These are phyloP conservation scores for Macrophomina phaseolina DNA, from an alignment of 2,329 filamentous ascomycete genomes.

Conservation along the genomic window DNA sequence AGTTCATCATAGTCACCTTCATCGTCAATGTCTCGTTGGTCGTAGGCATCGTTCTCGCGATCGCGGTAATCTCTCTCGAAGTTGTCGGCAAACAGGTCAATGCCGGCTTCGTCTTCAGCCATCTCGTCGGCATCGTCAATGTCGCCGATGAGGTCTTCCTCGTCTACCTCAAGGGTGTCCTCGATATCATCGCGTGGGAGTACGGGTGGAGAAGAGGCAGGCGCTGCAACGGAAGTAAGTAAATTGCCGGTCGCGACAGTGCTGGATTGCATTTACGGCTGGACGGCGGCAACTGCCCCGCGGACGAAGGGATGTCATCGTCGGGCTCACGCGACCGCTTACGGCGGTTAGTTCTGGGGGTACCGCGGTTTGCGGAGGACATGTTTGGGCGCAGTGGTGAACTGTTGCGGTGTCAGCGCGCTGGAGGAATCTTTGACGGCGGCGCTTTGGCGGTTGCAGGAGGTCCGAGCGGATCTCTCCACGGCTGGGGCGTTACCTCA, in stretches of 20 bases:
- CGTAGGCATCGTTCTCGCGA: conserved; percentile 65
- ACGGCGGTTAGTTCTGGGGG: conserved; percentile 57
- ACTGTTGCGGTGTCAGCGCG: conserved; percentile 53
- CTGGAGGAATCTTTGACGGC: conserved; percentile 20
- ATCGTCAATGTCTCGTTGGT: conserved; percentile 75
- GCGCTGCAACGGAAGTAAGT: conserved; percentile 46
- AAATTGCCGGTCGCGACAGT: neutral
- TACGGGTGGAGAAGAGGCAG: conserved; percentile 66
- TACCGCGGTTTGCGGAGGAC: conserved; percentile 81
- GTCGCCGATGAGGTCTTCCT: conserved; percentile 68
- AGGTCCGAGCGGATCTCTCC: conserved; percentile 18
- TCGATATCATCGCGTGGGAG: conserved; percentile 74
- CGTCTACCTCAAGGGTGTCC: conserved; percentile 56
- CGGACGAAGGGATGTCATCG: conserved; percentile 61
- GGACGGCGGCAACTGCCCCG: conserved; percentile 63
- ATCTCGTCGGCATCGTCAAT: conserved; percentile 72
- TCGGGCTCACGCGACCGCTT: conserved; percentile 71
- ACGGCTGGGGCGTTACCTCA: conserved; percentile 18
- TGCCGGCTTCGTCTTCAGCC: conserved; percentile 72
- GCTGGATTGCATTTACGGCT: conserved; percentile 59
- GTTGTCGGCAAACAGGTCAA: conserved; percentile 73
- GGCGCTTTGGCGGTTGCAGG: conserved; percentile 7
- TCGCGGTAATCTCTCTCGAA: conserved; percentile 67
- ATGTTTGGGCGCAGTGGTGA: conserved; percentile 82
- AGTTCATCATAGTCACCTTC: conserved; percentile 73